phyloP scores from a whole-genome alignment of 495 filamentous ascomycete species.

The Neurospora sp. region DNA sequence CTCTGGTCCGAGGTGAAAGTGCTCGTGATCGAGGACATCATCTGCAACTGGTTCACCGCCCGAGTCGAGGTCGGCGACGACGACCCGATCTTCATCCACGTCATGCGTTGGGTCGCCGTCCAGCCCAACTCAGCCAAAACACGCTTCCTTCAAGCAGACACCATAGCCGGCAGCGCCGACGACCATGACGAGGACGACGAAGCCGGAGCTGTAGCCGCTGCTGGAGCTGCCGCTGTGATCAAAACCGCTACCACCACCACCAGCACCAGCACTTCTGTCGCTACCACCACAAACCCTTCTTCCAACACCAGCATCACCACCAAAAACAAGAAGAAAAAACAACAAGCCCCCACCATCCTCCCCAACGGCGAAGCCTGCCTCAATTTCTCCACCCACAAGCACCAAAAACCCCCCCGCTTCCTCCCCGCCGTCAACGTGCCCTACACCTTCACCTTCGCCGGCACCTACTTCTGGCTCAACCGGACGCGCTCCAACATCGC shows the following conservation, averaged over 20 bases:
- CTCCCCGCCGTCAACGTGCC: constrained; percentile 28
- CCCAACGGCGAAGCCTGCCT: constrained; percentile 26
- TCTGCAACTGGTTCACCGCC: constrained; percentile 41
- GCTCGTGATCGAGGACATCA: constrained; percentile 9
- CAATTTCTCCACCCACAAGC: constrained; percentile 36
- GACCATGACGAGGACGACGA: background rate
- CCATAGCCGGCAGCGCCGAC: constrained; percentile 9
- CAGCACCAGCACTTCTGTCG: constrained; percentile 25
- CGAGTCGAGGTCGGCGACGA: constrained; percentile 43
- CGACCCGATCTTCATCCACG: constrained; percentile 50
- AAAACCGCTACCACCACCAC: background rate
- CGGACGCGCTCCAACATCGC: constrained; percentile 13
- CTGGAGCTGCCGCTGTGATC: background rate
- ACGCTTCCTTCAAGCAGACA: constrained; percentile 48
- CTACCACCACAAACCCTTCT: constrained; percentile 11
- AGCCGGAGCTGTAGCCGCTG: background rate
- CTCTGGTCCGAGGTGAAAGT: constrained; percentile 20
- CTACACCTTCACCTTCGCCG: constrained; percentile 31
- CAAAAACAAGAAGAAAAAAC: constrained; percentile 35
- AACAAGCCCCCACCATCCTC: constrained; percentile 23
- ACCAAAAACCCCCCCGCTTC: constrained; percentile 26
- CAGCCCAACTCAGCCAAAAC: constrained; percentile 43
- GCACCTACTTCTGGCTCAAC: constrained; percentile 28
- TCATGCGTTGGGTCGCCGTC: constrained; percentile 50
- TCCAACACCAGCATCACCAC: constrained; percentile 37